These are phyloP conservation scores for Myrmaecium sp. DNA, from an alignment of 2,329 filamentous ascomycete genomes.

Conservation along the genomic window DNA sequence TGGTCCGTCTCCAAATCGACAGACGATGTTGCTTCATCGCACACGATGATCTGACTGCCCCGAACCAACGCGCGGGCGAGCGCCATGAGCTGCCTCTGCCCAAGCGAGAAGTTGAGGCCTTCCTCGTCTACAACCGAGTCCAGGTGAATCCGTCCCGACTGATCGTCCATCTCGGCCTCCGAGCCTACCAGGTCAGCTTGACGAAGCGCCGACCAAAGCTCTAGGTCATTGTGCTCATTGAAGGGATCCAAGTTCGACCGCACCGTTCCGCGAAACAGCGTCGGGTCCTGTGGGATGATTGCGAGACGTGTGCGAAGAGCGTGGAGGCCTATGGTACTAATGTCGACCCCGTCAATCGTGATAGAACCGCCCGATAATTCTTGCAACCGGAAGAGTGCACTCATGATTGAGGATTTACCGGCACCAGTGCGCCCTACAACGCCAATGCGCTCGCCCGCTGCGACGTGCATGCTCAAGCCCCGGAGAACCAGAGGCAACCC, in stretches of 20 bases:
- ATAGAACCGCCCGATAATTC: slow-evolving; percentile 31
- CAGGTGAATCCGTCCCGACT: slow-evolving; percentile 52
- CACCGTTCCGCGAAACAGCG: slow-evolving; percentile 66
- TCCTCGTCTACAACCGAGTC: slow-evolving; percentile 83
- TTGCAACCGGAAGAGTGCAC: slow-evolving; percentile 56
- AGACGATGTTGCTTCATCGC: slow-evolving; percentile 84
- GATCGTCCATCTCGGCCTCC: slow-evolving; percentile 29
- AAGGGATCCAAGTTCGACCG: slow-evolving; percentile 70
- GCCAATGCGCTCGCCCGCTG: slow-evolving; percentile 62
- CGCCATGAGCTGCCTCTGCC: slow-evolving; percentile 90
- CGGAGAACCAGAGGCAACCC: slow-evolving; percentile 32
- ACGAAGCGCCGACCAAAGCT: slow-evolving; percentile 60
- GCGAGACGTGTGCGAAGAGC: slow-evolving; percentile 60
- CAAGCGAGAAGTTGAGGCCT: slow-evolving; percentile 87
- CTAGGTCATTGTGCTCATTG: slow-evolving; percentile 57
- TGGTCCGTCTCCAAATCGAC: slow-evolving; percentile 95
- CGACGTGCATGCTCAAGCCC: slow-evolving; percentile 46
- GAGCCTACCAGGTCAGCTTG: slow-evolving; percentile 54
- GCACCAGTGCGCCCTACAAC: slow-evolving; percentile 70
- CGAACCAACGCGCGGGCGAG: slow-evolving; percentile 80
- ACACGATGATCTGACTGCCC: slow-evolving; percentile 79
- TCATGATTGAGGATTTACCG: slow-evolving; percentile 73
- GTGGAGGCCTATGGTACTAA: slow-evolving; percentile 55
- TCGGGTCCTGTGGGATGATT: slow-evolving; percentile 75
- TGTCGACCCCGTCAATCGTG: slow-evolving; percentile 36